Evolutionary conservation across 1,139 yeast species (phyloP), one percentile per base, ranked within the genome.

Genomic region (Saccharomyces hybrid): DNA sequence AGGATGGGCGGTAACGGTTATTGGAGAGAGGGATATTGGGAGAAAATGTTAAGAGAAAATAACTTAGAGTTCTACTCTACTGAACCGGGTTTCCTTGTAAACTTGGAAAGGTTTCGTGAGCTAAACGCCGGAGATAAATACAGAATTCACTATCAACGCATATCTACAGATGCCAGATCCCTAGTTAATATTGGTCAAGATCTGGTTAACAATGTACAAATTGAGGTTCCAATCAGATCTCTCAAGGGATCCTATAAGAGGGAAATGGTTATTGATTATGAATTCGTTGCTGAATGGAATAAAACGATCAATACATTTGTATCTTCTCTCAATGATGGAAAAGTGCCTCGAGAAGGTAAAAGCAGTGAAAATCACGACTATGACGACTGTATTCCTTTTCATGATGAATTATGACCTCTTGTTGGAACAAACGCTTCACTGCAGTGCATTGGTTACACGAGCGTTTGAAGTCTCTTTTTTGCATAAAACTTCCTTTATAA

Each of bases 21-120:
- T 72, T 93, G 99, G 99, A 86, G 89, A 64, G 81, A 82, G 59
- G 98, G 98, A 0, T 93, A 89, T 68, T 93, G 99, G 99, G 73
- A 81, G 55, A 76, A 77, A 4, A 79, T 80, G 30, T 73, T 91
- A 48, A 78, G 79, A 38, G 83, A 80, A 34, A 79, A 80, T 30
- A 70, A 72, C 1, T 71, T 75, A 47, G 78, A 78, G 57, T 93
- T 93, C 66, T 97, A 89, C 68, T 88, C 89, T 59, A 84, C 95
- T 69, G 65, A 69, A 1, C 96, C 96, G 0, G 75, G 88, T 41
- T 90, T 82, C 65, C 88, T 90, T 9, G 86, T 91, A 54, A 96
- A 93, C 67, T 77, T 93, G 67, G 72, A 74, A 13, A 74, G 74
- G 56, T 86, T 90, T 69, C 78, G 96, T 60, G 72, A 75, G 23